phyloP scores from a whole-genome alignment of 257 asterid species.

The Solanum ossicruentum region DNA sequence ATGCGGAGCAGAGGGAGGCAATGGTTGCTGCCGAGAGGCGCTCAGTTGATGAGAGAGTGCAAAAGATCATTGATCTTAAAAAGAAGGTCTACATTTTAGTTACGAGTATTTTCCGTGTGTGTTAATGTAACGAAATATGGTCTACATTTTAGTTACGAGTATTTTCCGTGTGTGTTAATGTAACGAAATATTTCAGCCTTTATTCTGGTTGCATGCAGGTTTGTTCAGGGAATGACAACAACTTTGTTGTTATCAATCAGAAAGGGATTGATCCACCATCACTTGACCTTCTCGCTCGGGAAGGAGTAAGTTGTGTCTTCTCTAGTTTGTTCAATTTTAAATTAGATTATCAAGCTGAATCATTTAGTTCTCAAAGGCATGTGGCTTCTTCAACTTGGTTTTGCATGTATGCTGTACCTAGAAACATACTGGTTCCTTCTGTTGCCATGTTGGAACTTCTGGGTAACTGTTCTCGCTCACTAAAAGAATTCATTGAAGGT shows the following conservation, averaged over 20 bases:
- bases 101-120: neutral
- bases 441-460: neutral
- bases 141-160: neutral
- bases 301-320: slow-evolving; percentile 58
- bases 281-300: slow-evolving; percentile 88
- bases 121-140: neutral
- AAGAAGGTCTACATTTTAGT: slow-evolving; percentile 41
- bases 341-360: neutral
- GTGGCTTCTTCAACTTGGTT: neutral
- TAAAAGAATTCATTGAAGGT: neutral
- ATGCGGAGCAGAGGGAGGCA: slow-evolving; percentile 94
- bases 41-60: slow-evolving; percentile 93
- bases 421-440: neutral
- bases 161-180: neutral
- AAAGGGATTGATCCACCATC: slow-evolving; percentile 99
- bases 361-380: neutral
- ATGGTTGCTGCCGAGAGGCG: slow-evolving; percentile 97
- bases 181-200: neutral
- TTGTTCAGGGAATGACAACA: slow-evolving; percentile 53
- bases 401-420: neutral
- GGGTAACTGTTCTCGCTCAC: neutral
- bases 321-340: neutral
- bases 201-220: slow-evolving; percentile 37
- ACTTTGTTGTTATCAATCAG: slow-evolving; percentile 84
- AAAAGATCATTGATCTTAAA: slow-evolving; percentile 79